Evolutionary conservation across 441 rosid species (phyloP), one percentile per base, ranked within the genome.

Genomic region (Capsella rubella): DNA sequence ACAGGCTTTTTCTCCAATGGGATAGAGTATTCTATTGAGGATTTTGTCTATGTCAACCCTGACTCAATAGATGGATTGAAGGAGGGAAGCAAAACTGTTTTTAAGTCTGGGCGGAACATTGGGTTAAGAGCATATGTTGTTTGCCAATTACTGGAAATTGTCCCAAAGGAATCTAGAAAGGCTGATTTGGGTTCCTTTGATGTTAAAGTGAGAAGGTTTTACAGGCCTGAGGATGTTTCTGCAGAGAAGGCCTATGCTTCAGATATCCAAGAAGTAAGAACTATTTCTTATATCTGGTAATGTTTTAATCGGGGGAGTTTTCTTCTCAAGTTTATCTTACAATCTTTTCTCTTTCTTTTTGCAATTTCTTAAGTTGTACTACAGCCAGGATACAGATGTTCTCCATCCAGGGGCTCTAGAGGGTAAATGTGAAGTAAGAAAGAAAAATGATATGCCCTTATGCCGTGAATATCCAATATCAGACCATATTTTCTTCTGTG

Each of bases 141-240:
- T 53, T 87, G 98, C 80, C 96, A 91, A 67, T 35, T 93, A 69
- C 73, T 93, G 79, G 91, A 88, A 80, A 82, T 91, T 39, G 72
- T 71, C 56, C 72, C 75, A 3, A 78, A 75, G 58, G 86, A 81
- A 59, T 53, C 69, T 51, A 81, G 72, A 42, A 61, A 68, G 66
- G 57, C 37, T 32, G 10, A 47, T 57, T 21, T 25, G 42, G 74
- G 70, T 55, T 84, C 87, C 63, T 84, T 86, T 53, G 72, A 79
- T 78, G 80, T 89, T n/a, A 85, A 82, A 71, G 83, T 84, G 16
- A 78, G 87, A 56, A 88, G 90, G 72, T 87, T 86, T 79, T 93
- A 83, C 58, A 84, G 97, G 79, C 97, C 97, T 65, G 98, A 89
- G 71, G 97, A 93, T 77, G 72, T 93, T 74, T 88, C 98, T 37